phyloP scores from a whole-genome alignment of 225 moss, liverwort and hornwort species.

The Polytrichum formosum region DNA sequence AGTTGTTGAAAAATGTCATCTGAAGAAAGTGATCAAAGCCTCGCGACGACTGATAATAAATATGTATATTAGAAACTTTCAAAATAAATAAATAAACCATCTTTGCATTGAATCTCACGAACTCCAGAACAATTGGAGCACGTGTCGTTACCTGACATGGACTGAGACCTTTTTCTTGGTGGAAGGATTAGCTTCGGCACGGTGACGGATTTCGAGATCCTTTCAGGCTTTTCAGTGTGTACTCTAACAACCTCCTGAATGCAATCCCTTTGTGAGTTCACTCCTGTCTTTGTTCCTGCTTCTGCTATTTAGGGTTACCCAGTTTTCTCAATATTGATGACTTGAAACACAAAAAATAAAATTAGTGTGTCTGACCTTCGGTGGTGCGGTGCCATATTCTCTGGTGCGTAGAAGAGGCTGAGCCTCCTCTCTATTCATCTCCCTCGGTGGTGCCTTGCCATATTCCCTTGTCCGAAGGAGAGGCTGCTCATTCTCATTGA shows the following conservation, averaged over 20 bases:
- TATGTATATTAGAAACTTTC: not conserved
- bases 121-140: not conserved
- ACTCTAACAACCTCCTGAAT: not conserved
- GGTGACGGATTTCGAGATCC: too few species aligned
- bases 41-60: not conserved
- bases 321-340: too few species aligned
- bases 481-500: constrained; percentile 24
- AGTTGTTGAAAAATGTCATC: not conserved
- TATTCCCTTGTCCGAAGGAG: constrained; percentile 25
- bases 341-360: too few species aligned
- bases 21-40: not conserved
- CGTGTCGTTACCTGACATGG: constrained; percentile 28
- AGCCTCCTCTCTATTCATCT: too few species aligned
- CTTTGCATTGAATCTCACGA: not conserved
- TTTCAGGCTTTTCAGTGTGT: constrained; percentile 3
- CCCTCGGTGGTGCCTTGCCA: not conserved
- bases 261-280: not conserved
- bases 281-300: not conserved
- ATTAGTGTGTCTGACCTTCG: too few species aligned
- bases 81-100: not conserved
- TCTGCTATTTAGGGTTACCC: too few species aligned
- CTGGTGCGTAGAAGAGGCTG: not conserved
- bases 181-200: constrained; percentile 31
- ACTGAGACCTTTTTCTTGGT: constrained; percentile 35
- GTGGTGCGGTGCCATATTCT: not conserved